Evolutionary conservation across 2,329 filamentous ascomycete species (phyloP), one percentile per base, ranked within the genome.

Genomic region (Pseudogymnoascus sp.): DNA sequence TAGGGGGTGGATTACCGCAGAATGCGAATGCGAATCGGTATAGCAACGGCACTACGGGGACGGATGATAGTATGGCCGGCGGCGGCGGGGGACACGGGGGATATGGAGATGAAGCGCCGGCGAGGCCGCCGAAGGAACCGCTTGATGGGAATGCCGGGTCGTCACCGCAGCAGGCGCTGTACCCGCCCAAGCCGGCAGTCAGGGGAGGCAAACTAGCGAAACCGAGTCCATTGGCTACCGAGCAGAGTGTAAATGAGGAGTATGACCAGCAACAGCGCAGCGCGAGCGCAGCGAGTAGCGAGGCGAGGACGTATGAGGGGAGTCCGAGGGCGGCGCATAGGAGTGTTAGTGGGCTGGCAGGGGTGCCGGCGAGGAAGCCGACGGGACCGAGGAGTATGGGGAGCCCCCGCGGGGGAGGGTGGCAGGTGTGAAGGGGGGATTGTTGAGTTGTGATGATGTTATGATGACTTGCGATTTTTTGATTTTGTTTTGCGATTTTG

Each of bases 81-180:
- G n/a, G n/a, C n/a, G n/a, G n/a, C n/a, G n/a, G n/a, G n/a, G n/a
- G n/a, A n/a, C n/a, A n/a, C n/a, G n/a, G n/a, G n/a, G n/a, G n/a
- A n/a, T n/a, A 28, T 18, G 22, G 35, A 4, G 34, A 60, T 12
- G 66, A 64, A 47, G 66, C 74, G 2, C 84, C 83, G 1, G 80
- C 82, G 0, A 78, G 82, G 3, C 84, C 84, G 35, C 84, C 84
- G 4, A 87, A 87, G 74, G 84, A 87, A 72, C 81, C 82, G 0
- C 71, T 86, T 0, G 80, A 80, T n/a, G n/a, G n/a, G n/a, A n/a
- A n/a, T n/a, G n/a, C n/a, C 4, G 69, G 70, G 4, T 72, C 77
- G 28, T 78, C 78, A 1, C 78, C 81, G 8, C 75, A 77, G 6
- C 77, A 78, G 64, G 73, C 67, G 25, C 37, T 76, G 37, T 74